Evolutionary conservation across 2,329 filamentous ascomycete species (phyloP), one percentile per base, ranked within the genome.

Genomic region (Bimuria novae-zelandiae): DNA sequence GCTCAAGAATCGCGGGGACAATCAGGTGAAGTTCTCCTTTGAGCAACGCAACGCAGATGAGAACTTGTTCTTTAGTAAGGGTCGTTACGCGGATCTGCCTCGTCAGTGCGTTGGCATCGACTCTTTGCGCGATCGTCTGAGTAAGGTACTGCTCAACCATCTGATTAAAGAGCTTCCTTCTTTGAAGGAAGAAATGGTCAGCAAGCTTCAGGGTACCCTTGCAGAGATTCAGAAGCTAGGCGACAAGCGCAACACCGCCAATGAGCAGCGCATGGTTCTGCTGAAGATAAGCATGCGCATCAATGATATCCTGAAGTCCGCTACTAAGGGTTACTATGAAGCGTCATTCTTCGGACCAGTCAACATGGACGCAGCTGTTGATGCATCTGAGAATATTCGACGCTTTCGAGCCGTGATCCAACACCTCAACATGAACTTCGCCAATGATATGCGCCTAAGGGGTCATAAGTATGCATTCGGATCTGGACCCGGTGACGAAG

Each of bases 181-280:
- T 5, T 12, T 33, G 3, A n/a, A 33, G n/a, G 30, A 33, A 12
- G 30, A 33, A 3, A 4, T 33, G 30, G n/a, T 4, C 11, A 3
- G 11, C n/a, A 33, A 12, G 30, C 30, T 33, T 4, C 4, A 11
- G n/a, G n/a, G n/a, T 11, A 33, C 30, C 4, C 30, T 33, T 6
- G 30, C 5, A 4, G 30, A 33, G 30, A 11, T 33, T 5, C 11
- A 33, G n/a, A 12, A 4, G 4, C 10, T 33, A 43, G 47, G 85
- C 0, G 62, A 71, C 2, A 68, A 77, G 2, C 73, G 83, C 6
- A 66, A 61, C 1, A 81, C 75, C 0, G 19, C 73, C 0, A 54
- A 71, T 0, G 76, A 84, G 49, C 82, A 86, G 51, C 75, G 73
- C 0, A 59, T 65, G 0, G 80, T 80, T 37, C 67, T 86, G 2